phyloP scores from a whole-genome alignment of 345 rosid species.

The Isatis tinctoria region DNA sequence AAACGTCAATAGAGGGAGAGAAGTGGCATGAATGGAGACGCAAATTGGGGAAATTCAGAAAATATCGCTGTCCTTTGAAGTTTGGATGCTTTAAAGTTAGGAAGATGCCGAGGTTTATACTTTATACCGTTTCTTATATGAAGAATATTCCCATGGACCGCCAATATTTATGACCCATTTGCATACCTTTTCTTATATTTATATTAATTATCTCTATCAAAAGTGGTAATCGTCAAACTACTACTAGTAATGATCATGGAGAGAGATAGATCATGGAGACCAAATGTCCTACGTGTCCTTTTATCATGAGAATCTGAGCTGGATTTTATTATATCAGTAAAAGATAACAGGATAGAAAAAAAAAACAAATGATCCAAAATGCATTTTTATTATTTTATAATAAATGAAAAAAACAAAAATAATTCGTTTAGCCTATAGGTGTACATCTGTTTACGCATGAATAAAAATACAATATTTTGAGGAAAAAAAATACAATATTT shows the following conservation, averaged over 20 bases:
- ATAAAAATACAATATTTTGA: too few relatives aligned
- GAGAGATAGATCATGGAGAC: slow-evolving; percentile 7
- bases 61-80: background rate
- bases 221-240: slow-evolving; percentile 1
- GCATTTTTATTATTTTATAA: too few relatives aligned
- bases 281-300: background rate
- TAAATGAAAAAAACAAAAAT: too few relatives aligned
- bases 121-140: slow-evolving; percentile 14
- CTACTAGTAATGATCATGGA: background rate
- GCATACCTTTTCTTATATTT: background rate
- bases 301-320: background rate
- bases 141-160: slow-evolving; percentile 23
- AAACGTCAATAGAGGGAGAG: background rate
- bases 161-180: slow-evolving; percentile 1
- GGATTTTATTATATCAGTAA: background rate
- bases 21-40: slow-evolving; percentile 16
- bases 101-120: slow-evolving; percentile 33
- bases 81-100: background rate
- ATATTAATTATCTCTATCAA: background rate
- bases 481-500: background rate
- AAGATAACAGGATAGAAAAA: background rate
- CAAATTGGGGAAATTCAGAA: background rate
- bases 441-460: too few relatives aligned
- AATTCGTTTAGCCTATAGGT: too few relatives aligned
- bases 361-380: background rate